Percentiles rank a stretch among this genome's conserved stretches.
Evolutionary conservation across 2,329 filamentous ascomycete species (phyloP).

Genomic region (Calonectria hongkongensis): DNA sequence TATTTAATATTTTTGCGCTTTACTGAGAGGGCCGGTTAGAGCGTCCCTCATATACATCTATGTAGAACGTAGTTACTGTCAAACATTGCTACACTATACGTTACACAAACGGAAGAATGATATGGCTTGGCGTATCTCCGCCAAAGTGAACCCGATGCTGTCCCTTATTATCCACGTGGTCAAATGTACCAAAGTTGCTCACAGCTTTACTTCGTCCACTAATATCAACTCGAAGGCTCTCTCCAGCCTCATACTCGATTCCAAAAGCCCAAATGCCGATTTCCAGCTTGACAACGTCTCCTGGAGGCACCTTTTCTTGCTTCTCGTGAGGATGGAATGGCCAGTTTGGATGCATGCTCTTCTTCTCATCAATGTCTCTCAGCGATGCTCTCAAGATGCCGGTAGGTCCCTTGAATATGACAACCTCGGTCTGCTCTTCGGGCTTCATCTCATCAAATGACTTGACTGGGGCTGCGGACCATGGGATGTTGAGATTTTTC

Average conservation of each 20-base stretch:
- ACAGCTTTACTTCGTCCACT: slow-evolving; percentile 50
- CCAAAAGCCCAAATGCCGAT: slow-evolving; percentile 57
- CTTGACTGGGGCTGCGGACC: slow-evolving; percentile 42
- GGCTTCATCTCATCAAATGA: slow-evolving; percentile 48
- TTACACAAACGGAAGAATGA: slow-evolving; percentile 44
- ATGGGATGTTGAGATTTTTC: slow-evolving; percentile 54
- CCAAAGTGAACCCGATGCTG: slow-evolving; percentile 49
- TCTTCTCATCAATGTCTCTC: slow-evolving; percentile 47
- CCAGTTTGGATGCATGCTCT: slow-evolving; percentile 55
- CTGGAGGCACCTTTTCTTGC: slow-evolving; percentile 49
- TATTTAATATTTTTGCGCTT: no score
- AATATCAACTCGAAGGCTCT: slow-evolving; percentile 48
- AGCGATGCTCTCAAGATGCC: slow-evolving; percentile 48
- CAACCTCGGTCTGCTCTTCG: slow-evolving; percentile 50
- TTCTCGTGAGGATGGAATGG: slow-evolving; percentile 52
- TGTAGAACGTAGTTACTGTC: no score
- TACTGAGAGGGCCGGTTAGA: no score
- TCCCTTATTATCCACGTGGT: slow-evolving; percentile 46
- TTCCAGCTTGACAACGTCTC: slow-evolving; percentile 52
- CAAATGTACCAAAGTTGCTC: slow-evolving; percentile 41
- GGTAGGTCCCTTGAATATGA: slow-evolving; percentile 52
- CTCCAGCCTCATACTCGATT: slow-evolving; percentile 54
- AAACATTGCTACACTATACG: no score
- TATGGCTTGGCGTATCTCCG: slow-evolving; percentile 46
- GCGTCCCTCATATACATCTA: no score